Evolutionary conservation across 345 rosid species (phyloP).

Genomic region (Acer saccharum): DNA sequence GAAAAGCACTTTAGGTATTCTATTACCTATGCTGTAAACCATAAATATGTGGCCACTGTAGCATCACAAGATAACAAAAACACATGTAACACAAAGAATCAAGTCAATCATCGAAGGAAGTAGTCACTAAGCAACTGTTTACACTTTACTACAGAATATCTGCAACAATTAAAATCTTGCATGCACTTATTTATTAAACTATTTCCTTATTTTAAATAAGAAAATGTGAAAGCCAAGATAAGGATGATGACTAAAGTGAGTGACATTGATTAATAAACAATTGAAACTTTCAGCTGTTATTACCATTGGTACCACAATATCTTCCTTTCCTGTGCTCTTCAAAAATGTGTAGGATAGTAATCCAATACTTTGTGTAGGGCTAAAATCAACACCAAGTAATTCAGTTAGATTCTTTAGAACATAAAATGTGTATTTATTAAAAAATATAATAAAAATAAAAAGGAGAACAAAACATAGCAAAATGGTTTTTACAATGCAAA

Average conservation of each 20-base stretch:
- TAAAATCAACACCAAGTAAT: constrained; percentile 41
- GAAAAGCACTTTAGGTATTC: background rate
- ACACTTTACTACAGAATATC: background rate
- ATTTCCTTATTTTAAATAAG: background rate
- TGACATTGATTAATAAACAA: background rate
- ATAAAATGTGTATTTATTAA: background rate
- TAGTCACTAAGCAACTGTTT: background rate
- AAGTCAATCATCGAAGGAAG: background rate
- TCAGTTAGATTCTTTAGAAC: constrained; percentile 13
- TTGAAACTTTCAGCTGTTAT: constrained; percentile 19
- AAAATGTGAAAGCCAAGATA: background rate
- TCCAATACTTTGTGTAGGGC: constrained; percentile 91
- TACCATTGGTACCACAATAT: constrained; percentile 97
- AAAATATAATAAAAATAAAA: constrained; percentile 1
- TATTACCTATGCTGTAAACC: background rate
- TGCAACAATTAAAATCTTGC: background rate
- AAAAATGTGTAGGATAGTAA: constrained; percentile 87
- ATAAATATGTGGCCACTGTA: background rate
- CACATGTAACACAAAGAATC: background rate
- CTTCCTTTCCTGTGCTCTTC: constrained; percentile 91
- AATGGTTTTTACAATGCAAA: background rate
- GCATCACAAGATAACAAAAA: background rate
- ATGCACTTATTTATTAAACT: background rate
- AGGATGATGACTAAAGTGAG: background rate
- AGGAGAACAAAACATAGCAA: background rate